Evolutionary conservation across 495 filamentous ascomycete species (phyloP), one percentile per base, ranked within the genome.

Genomic region (Geopyxis carbonaria): DNA sequence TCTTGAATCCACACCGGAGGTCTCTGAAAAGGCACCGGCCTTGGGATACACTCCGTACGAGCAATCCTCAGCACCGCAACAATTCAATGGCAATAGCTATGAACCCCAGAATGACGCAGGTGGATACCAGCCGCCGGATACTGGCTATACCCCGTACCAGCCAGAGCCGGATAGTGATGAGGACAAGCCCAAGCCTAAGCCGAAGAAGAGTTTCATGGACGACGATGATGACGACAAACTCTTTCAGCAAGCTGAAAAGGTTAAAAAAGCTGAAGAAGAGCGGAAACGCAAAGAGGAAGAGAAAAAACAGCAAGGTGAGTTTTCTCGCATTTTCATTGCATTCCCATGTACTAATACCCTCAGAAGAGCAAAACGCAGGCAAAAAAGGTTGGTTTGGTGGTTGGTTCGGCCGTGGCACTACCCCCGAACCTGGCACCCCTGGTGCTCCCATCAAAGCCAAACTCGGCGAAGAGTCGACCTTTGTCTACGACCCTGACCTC

Each of bases 401-500:
- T 41, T 93, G 86, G 87, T 85, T 89, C 43, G 71, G 65, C 25
- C 67, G 74, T 81, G 27, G 61, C 69, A 55, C 59, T 22, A 57
- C 50, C 22, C 57, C 65, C 4, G 38, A 41, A 33, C 28, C 22
- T 10, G 9, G 7, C 7, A 28, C 25, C 25, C 13, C 25, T 7
- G 73, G 75, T 44, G 71, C 73, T 29, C 85, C 89, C 30, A 87
- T 94, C 60, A 74, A 70, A 50, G 91, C 91, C 34, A 95, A 99
- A 54, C 74, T 99, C 20, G 91, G 91, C 43, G 91, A 99, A 58
- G 78, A 87, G 49, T 89, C 69, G 52, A 80, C 72, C 8, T 95
- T 99, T 61, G 78, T 84, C 46, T 99, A 87, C 46, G 91, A 99
- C 58, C 76, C 80, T 3, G 80, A 93, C 15, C 67, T 93, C 39